A percentile compares a stretch with the other conserved stretches of the same genome.
Conservation (phyloP, 1,284 basidiomycete genomes). For the Tilletia horrida region DNA sequence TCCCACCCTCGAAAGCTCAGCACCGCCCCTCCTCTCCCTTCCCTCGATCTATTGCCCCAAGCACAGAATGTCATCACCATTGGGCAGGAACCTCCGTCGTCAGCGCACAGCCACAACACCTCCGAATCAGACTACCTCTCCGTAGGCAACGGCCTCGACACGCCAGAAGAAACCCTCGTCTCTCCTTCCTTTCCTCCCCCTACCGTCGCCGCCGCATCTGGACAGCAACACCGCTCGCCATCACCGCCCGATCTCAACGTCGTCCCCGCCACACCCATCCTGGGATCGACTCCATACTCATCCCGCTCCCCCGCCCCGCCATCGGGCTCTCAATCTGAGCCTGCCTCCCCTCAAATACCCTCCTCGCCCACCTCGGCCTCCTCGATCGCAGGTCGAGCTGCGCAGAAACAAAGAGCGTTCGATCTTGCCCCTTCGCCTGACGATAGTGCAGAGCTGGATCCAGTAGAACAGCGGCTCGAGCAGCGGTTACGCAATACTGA, state of each 20-base stretch:
- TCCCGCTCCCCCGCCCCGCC: background rate
- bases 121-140: slow-evolving; percentile 5
- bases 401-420: no score
- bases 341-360: no score
- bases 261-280: background rate
- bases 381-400: no score
- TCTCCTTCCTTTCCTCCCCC: background rate
- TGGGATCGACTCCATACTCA: background rate
- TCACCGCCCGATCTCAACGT: slow-evolving; percentile 3
- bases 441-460: slow-evolving; percentile 12
- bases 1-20: background rate
- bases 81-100: background rate
- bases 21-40: background rate
- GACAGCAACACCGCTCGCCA: background rate
- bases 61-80: background rate
- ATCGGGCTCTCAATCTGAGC: no score
- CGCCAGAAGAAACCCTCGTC: background rate
- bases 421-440: no score
- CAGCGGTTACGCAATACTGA: slow-evolving; percentile 37
- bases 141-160: background rate
- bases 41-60: background rate
- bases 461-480: slow-evolving; percentile 28
- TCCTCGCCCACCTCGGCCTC: no score
- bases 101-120: slow-evolving; percentile 4
- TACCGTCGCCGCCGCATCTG: background rate